A percentile compares a stretch with the other conserved stretches of the same genome.
These are phyloP conservation scores for Uncinocarpus reesii DNA, from an alignment of 2,329 filamentous ascomycete species.

Conservation along the genomic window DNA sequence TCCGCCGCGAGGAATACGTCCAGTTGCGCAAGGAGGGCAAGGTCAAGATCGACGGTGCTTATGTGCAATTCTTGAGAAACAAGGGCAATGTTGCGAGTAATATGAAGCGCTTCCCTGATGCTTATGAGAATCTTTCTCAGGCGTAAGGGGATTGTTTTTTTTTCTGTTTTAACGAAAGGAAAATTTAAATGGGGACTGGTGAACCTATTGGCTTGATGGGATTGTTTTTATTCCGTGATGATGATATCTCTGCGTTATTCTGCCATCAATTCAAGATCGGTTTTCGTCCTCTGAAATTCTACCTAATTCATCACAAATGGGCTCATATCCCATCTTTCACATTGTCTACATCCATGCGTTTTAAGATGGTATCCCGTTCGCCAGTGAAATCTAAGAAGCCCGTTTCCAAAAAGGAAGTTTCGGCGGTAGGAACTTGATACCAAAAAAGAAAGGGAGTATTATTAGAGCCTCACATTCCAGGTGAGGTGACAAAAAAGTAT, in stretches of 20 bases:
- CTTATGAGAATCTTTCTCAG: conserved; percentile 47
- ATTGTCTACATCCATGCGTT: no score
- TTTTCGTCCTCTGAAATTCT: background rate
- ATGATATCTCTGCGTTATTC: conserved; percentile 11
- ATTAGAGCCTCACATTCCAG: no score
- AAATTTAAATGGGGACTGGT: background rate
- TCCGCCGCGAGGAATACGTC: conserved; percentile 94
- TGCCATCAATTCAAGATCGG: conserved; percentile 8
- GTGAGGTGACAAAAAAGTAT: no score
- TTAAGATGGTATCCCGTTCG: background rate
- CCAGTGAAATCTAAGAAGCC: background rate
- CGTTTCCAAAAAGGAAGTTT: no score
- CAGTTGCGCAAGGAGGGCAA: conserved; percentile 86
- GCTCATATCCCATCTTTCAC: background rate
- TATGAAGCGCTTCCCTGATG: conserved; percentile 89
- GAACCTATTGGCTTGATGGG: conserved; percentile 6
- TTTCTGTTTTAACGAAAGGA: conserved; percentile 8
- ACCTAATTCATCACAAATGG: background rate
- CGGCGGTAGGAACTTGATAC: no score
- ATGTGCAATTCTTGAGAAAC: conserved; percentile 98
- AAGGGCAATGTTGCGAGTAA: conserved; percentile 77
- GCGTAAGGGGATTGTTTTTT: conserved; percentile 29
- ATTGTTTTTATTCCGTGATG: conserved; percentile 5
- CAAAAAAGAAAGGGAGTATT: no score
- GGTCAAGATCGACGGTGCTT: conserved; percentile 95